Evolutionary conservation across 352 stramenopile genomes (phyloP), one percentile per base, ranked within the genome.

Genomic region (Pythium sp.): DNA sequence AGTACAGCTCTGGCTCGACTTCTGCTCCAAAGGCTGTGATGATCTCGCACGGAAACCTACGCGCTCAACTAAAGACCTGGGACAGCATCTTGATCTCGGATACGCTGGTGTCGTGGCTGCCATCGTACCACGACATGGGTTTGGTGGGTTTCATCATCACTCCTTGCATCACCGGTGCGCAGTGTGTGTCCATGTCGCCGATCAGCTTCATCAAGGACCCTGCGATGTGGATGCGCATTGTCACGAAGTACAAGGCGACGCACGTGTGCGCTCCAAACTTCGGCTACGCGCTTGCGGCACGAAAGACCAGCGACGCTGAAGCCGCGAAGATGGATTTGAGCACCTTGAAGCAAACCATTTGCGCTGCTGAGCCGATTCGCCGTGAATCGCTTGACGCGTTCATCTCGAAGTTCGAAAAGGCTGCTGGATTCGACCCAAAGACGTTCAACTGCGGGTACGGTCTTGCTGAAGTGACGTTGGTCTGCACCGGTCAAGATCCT

Each of bases 151-250:
- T 92, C 68, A 92, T 92, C 68, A 80, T 94, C 63, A 80, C 75
- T 32, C 84, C 86, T 5, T 86, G 76, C 32, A 67, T 89, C 58
- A 86, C 70, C 8, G 79, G 70, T 30, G 82, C 81, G 18, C 78
- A 78, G 53, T 93, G 86, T 66, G 84, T 93, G 41, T 88, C 80
- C 47, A 93, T 93, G 83, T 95, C 87, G 63, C 87, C 87, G 11
- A 88, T 92, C 60, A 91, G 82, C 54, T 95, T 95, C 69, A 93
- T 95, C 74, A 93, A 93, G 67, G 84, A 95, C 73, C 87, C 87
- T 1, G 73, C 78, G 15, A 69, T 95, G 36, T 95, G 87, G 87
- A 93, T 95, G 81, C 82, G 84, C 22, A 84, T 78, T 12, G 81
- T 77, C 11, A 81, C 78, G 60, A 85, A 87, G 72, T 93, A 95